phyloP scores from a whole-genome alignment of 345 rosid genomes.

The Kernera saxatilis region DNA sequence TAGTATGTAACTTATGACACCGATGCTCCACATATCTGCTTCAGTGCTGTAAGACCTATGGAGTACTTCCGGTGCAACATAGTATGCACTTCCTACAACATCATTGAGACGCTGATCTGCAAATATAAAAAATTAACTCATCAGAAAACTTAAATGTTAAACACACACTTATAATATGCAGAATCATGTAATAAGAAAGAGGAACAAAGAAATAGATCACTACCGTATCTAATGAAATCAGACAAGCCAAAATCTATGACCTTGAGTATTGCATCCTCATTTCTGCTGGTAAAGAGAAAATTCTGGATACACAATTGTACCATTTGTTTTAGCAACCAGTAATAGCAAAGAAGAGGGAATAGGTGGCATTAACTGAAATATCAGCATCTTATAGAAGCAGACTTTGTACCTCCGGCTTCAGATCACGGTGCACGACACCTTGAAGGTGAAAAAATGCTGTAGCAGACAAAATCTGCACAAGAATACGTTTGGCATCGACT shows the following conservation, averaged over 20 bases:
- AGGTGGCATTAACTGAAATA: not conserved
- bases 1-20: conserved; percentile 83
- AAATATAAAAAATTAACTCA: not conserved
- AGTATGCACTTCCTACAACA: conserved; percentile 96
- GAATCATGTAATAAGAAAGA: not conserved
- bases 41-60: conserved; percentile 93
- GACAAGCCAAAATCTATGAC: conserved; percentile 95
- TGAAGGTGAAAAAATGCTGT: conserved; percentile 93
- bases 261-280: conserved; percentile 80
- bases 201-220: not conserved
- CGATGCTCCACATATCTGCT: conserved; percentile 98
- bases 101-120: conserved; percentile 93
- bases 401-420: conserved; percentile 81
- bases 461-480: conserved; percentile 74
- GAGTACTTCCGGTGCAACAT: conserved; percentile 98
- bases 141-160: not conserved
- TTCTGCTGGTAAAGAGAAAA: conserved; percentile 78
- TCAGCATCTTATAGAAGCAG: not conserved
- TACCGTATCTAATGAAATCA: conserved; percentile 80
- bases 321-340: not conserved
- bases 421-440: conserved; percentile 97
- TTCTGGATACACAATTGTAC: conserved; percentile 45
- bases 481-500: conserved; percentile 75
- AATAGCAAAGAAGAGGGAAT: not conserved
- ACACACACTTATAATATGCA: not conserved